Evolutionary conservation across 2,329 filamentous ascomycete species (phyloP).

Genomic region (Alternaria arbusti): DNA sequence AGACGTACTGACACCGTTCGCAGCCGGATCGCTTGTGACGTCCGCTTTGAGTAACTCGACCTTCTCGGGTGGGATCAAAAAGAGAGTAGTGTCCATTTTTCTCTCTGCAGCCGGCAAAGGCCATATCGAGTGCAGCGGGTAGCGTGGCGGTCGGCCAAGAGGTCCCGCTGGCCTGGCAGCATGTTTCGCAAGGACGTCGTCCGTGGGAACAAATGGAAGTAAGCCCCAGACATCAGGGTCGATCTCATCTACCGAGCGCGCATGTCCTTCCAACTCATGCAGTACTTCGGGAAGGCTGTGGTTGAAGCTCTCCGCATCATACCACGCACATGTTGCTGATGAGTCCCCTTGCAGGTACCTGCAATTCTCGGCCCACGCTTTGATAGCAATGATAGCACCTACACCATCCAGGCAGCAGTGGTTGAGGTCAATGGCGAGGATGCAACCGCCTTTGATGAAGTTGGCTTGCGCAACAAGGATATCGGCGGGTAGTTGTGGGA

Average conservation of each 20-base stretch:
- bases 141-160: conserved; percentile 24
- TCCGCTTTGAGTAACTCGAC: conserved; percentile 38
- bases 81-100: conserved; percentile 37
- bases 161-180: not conserved
- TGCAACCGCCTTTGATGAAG: conserved; percentile 35
- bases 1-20: conserved; percentile 34
- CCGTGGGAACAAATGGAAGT: conserved; percentile 23
- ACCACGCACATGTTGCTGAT: conserved; percentile 28
- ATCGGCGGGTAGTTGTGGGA: conserved; percentile 27
- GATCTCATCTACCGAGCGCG: conserved; percentile 16
- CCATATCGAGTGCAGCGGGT: conserved; percentile 36
- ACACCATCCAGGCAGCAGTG: conserved; percentile 30
- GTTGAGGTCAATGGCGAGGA: conserved; percentile 26
- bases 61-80: conserved; percentile 42
- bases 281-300: conserved; percentile 31
- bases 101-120: conserved; percentile 37
- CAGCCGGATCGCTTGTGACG: conserved; percentile 25
- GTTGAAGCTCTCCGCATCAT: conserved; percentile 29
- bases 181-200: conserved; percentile 10
- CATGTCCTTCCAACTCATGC: conserved; percentile 23
- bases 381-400: conserved; percentile 29
- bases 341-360: conserved; percentile 27
- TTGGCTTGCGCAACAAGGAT: conserved; percentile 37
- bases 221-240: conserved; percentile 26
- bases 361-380: conserved; percentile 35